Base-by-base conservation (phyloP, 352 stramenopile genomes). In the Pythium utonaiense region DNA sequence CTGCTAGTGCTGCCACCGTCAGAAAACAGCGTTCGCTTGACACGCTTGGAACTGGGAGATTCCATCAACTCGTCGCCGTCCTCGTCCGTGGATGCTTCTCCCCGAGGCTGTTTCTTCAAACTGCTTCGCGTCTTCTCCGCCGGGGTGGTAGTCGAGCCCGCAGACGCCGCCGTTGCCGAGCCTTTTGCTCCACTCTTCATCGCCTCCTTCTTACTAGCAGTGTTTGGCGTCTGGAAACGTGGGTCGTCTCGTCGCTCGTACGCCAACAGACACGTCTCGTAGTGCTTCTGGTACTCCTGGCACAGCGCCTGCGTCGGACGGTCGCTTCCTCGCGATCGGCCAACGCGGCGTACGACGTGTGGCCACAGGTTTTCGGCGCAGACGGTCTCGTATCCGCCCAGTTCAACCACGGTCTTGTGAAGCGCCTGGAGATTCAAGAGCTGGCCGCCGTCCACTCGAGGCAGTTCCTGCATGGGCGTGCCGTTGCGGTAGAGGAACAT, bases 401-500 rank as follows among this genome's bases (percentile, higher is more conserved):
- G 53, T 19, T 76, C 67, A 6, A 58, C 30, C 7, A 95, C 81
- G 1, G 62, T 80, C 64, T 89, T 87, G 72, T 87, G 90, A 9
- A 95, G 64, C 28, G 76, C 58, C 25, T 77, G 72, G 44, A 95
- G 60, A 45, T 91, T 92, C 13, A 92, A 69, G 8, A 89, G 64
- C 60, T 91, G 79, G 24, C 54, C 48, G 19, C 80, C 85, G 41
- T 95, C 75, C 13, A 87, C 72, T 27, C 77, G 76, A 8, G 85
- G 85, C 33, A 91, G 58, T 49, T 86, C 77, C 60, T 90, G 74
- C 85, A 95, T 95, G 22, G 85, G 85, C 33, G 83, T 71, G 10
- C 77, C 75, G n/a, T 69, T 74, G 31, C 84, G 79, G 34, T 95
- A 95, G 25, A 93, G 69, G 41, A 95, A 95, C 60, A 95, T 84